A percentile compares a stretch with the other conserved stretches of the same genome.
phyloP scores from a whole-genome alignment of 768 basidiomycete genomes.

The Cystobasidium tubakii region DNA sequence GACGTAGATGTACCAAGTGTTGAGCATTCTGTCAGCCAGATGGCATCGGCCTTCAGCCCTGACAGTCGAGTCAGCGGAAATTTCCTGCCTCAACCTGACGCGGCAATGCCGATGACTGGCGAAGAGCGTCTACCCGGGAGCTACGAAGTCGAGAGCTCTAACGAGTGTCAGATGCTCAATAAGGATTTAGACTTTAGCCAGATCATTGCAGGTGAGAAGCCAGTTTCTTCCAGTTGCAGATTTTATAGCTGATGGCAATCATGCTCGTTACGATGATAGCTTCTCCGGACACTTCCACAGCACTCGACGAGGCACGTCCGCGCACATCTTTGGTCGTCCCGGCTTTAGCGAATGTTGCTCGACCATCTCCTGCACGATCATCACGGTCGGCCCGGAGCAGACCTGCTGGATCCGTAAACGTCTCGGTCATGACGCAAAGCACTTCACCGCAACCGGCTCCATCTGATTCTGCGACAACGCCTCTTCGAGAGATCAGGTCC shows the following conservation, averaged over 20 bases:
- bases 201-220: background rate
- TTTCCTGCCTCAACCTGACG: no score
- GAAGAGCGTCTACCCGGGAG: background rate
- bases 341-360: background rate
- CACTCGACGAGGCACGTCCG: slow-evolving; percentile 27
- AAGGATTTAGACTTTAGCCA: background rate
- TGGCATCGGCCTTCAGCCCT: no score
- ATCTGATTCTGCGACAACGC: background rate
- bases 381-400: background rate
- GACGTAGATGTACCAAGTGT: no score
- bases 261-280: background rate
- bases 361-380: slow-evolving; percentile 2
- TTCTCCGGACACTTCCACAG: background rate
- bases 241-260: background rate
- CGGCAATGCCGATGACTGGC: no score
- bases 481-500: background rate
- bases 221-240: background rate
- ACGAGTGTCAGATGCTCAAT: background rate
- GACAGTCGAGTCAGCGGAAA: no score
- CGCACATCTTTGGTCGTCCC: slow-evolving; percentile 12
- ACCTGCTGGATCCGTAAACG: background rate
- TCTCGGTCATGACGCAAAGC: background rate
- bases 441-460: background rate
- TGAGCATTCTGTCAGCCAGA: no score
- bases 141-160: background rate